phyloP scores from a whole-genome alignment of 805 yeast species.

The Candida ponderosae region DNA sequence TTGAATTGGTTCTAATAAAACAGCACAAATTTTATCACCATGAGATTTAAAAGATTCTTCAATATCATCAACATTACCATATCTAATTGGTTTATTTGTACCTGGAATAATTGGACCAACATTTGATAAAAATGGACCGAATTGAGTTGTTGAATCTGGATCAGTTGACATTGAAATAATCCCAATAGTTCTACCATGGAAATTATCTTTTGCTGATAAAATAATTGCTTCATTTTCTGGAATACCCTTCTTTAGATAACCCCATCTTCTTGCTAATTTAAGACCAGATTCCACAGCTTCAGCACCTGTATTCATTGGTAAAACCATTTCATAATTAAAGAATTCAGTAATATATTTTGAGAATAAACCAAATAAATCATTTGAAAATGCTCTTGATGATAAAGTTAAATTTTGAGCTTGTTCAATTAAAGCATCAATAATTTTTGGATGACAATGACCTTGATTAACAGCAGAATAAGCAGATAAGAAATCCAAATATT shows the following conservation, averaged over 20 bases:
- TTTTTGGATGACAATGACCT: constrained; percentile 96
- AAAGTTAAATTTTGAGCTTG: constrained; percentile 83
- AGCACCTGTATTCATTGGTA: constrained; percentile 99
- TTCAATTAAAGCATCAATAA: constrained; percentile 73
- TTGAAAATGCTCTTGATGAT: constrained; percentile 88
- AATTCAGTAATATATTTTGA: constrained; percentile 85
- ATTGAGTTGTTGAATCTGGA: constrained; percentile 80
- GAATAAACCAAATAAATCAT: constrained; percentile 77
- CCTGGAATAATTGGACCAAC: constrained; percentile 85
- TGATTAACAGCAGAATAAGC: constrained; percentile 98
- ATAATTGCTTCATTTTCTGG: constrained; percentile 80
- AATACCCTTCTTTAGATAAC: constrained; percentile 80
- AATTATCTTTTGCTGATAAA: constrained; percentile 80
- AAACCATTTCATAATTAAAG: constrained; percentile 84
- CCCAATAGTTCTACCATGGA: constrained; percentile 95
- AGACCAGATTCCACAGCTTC: constrained; percentile 96
- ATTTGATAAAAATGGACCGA: constrained; percentile 82
- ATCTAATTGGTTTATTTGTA: constrained; percentile 55
- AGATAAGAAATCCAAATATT: constrained; percentile 84
- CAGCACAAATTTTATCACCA: constrained; percentile 87
- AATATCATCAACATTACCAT: constrained; percentile 81
- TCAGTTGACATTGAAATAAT: constrained; percentile 95
- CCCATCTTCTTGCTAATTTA: constrained; percentile 96
- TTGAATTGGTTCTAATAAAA: constrained; percentile 90
- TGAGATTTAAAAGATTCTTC: constrained; percentile 73